phyloP scores from a whole-genome alignment of 305 asterid genomes.

The Fraxinus angustifolia region DNA sequence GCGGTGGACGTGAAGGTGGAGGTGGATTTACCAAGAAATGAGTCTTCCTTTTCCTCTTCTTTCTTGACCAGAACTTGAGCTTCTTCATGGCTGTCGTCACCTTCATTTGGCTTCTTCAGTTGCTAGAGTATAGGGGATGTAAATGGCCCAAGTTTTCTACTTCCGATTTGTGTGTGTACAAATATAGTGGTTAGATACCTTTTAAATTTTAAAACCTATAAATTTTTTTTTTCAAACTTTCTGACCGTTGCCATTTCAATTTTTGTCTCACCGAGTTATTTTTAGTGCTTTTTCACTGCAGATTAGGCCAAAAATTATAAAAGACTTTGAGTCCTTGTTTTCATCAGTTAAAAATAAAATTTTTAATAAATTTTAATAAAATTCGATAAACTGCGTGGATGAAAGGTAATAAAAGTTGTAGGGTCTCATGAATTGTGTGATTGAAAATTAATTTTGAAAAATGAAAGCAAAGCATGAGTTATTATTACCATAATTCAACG shows the following conservation, averaged over 20 bases:
- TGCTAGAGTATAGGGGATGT: not conserved
- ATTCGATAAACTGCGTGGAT: not conserved
- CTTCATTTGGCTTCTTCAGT: slow-evolving; percentile 39
- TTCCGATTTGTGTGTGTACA: not conserved
- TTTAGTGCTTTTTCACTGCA: not conserved
- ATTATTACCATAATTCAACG: not conserved
- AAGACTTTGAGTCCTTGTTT: not conserved
- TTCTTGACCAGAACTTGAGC: slow-evolving; percentile 70
- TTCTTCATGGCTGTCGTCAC: slow-evolving; percentile 57
- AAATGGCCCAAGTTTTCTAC: not conserved
- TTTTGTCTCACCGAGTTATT: slow-evolving; percentile 1
- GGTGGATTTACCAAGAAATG: slow-evolving; percentile 27
- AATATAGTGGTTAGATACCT: not conserved
- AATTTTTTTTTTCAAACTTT: slow-evolving; percentile 21
- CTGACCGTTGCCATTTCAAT: slow-evolving; percentile 34
- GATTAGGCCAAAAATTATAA: not conserved
- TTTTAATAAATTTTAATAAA: too few species aligned
- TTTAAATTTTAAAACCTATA: not conserved
- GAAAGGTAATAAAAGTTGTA: not conserved
- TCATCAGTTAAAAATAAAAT: not conserved
- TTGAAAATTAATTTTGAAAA: not conserved
- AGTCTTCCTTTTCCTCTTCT: slow-evolving; percentile 42
- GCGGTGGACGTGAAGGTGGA: slow-evolving; percentile 38
- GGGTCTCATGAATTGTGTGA: not conserved
- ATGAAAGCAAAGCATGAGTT: too few species aligned